These are phyloP conservation scores for Saturnispora quitensis DNA, from an alignment of 805 yeast genomes.

Conservation along the genomic window DNA sequence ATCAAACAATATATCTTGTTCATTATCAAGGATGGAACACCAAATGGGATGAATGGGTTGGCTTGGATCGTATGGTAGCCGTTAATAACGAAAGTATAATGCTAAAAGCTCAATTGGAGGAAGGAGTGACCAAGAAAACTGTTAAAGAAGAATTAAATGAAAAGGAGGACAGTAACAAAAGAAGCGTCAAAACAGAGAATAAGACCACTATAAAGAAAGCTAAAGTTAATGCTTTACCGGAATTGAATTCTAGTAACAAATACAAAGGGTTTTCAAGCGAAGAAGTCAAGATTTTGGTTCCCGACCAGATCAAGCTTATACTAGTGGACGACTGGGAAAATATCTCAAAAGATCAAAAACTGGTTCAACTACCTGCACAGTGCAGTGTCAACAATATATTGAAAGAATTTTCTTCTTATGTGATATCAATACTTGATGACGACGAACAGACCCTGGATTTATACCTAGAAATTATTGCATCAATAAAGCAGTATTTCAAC, in stretches of 20 bases:
- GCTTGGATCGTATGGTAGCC: slow-evolving; percentile 54
- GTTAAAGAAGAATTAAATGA: slow-evolving; percentile 1
- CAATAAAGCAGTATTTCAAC: slow-evolving; percentile 67
- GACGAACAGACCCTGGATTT: slow-evolving; percentile 42
- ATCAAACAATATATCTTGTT: slow-evolving; percentile 40
- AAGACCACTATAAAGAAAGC: neutral
- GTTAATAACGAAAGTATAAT: slow-evolving; percentile 59
- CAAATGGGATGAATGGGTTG: slow-evolving; percentile 97
- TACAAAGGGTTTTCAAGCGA: slow-evolving; percentile 10
- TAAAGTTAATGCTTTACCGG: neutral
- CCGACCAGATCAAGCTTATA: slow-evolving; percentile 56
- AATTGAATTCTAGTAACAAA: neutral
- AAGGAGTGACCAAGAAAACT: slow-evolving; percentile 34
- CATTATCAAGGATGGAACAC: slow-evolving; percentile 96
- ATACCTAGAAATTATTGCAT: slow-evolving; percentile 58
- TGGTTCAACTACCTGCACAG: slow-evolving; percentile 54
- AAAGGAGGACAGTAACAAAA: neutral
- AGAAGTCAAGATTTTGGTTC: slow-evolving; percentile 51
- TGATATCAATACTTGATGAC: slow-evolving; percentile 31
- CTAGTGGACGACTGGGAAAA: slow-evolving; percentile 92
- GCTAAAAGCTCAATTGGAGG: slow-evolving; percentile 52
- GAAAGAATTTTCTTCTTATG: slow-evolving; percentile 32
- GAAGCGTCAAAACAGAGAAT: neutral
- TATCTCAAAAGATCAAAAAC: slow-evolving; percentile 69
- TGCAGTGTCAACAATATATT: slow-evolving; percentile 48